A percentile compares a stretch with the other conserved stretches of the same genome.
Evolutionary conservation across 192 early-diverging fungal genomes (phyloP).

Genomic region (Coemansia sp.): DNA sequence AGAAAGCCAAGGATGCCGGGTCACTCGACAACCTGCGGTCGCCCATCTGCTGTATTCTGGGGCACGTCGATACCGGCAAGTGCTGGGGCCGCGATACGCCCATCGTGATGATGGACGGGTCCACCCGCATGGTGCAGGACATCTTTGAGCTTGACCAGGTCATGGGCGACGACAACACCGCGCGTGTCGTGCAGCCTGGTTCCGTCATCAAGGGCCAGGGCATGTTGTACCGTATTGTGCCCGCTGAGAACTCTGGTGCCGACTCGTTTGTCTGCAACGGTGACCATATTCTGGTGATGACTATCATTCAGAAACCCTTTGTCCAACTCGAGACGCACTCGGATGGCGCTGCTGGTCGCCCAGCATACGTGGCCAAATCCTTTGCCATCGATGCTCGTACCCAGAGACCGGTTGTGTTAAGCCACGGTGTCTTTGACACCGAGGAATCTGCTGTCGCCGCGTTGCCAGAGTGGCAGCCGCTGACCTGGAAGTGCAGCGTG

Average conservation of each 20-base stretch:
- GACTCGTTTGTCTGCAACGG: conserved; percentile 58
- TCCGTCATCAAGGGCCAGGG: conserved; percentile 48
- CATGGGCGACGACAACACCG: conserved; percentile 57
- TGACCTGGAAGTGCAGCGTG: conserved; percentile 47
- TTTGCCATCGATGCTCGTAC: conserved; percentile 14
- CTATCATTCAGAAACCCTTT: conserved; percentile 18
- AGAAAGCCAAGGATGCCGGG: conserved; percentile 77
- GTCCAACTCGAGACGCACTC: conserved; percentile 7
- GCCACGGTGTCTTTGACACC: conserved; percentile 24
- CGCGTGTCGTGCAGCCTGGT: conserved; percentile 47
- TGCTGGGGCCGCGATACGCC: conserved; percentile 55
- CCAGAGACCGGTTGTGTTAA: conserved; percentile 10
- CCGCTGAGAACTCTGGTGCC: conserved; percentile 19
- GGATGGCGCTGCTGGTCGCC: background rate
- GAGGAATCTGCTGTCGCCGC: conserved; percentile 31
- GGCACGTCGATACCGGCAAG: conserved; percentile 96
- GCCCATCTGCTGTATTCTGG: conserved; percentile 97
- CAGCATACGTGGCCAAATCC: conserved; percentile 16
- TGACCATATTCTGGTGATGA: conserved; percentile 57
- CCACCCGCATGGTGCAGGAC: conserved; percentile 46
- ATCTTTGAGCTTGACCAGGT: conserved; percentile 41
- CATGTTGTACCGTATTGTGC: conserved; percentile 53
- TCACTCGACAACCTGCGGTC: conserved; percentile 91
- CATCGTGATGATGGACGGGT: conserved; percentile 55
- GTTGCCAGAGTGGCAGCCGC: conserved; percentile 22